Base-by-base conservation (phyloP, 257 asterid species). In the Anisodus acutangulus region DNA sequence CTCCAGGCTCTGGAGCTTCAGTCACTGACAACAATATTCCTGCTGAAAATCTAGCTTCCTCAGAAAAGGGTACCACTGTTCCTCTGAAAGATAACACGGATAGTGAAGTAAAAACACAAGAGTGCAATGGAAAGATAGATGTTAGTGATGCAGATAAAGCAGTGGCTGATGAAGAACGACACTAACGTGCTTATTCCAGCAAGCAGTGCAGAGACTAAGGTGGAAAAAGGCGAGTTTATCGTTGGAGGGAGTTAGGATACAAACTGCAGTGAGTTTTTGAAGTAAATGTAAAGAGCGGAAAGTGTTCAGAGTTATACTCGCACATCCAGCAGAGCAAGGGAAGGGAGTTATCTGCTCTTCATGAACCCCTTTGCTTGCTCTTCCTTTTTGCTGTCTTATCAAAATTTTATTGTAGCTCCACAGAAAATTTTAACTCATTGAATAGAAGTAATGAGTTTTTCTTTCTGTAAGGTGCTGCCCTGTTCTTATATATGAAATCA, bases 261-360 rank as follows among this genome's bases (percentile, higher is more conserved):
- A 83, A 87, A 84, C 68, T 83, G 89, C 83, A 78, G 87, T 74
- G 92, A 92, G 95, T 86, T 57, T 4, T 89, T 9, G 85, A 87
- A 72, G 89, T 78, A 91, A 86, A 91, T 92, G 95, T 91, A 91
- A 93, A 92, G 91, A 88, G 88, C 93, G 89, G 95, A 87, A 13
- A 83, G 53, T 88, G 82, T 59, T 68, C 84, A 31, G 82, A 80
- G 41, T 26, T 41, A 83, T 72, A 86, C 78, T 79, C 76, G 39
- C 63, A 85, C 70, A 85, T 68, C 53, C 62, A 87, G 88, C 82
- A 69, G 90, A 83, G 79, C 69, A 49, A 79, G 68, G 88, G 84
- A 84, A 68, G 47, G 41, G 81, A 80, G 84, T 22, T 66, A 55
- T 17, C 19, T 62, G 16, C 63, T 58, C 84, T 57, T 83, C 83